These are phyloP conservation scores for Anastatica hierochuntica DNA, from an alignment of 345 rosid genomes.

Conservation along the genomic window DNA sequence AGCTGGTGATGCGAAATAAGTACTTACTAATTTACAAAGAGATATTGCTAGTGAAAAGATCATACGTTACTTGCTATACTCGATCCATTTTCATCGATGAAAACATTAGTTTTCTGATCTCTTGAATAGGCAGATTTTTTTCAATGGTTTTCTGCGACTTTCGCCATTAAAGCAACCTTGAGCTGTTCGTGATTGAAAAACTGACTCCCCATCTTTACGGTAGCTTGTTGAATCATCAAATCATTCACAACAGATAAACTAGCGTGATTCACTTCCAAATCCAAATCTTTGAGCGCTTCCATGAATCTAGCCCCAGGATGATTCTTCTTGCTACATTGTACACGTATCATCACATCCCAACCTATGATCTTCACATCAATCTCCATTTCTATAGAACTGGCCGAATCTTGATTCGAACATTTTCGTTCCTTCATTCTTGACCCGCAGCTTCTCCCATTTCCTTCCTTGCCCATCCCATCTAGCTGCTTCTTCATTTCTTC, in stretches of 20 bases:
- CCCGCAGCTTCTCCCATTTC: neutral
- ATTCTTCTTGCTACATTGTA: constrained; percentile 72
- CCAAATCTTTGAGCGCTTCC: constrained; percentile 80
- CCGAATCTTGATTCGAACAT: constrained; percentile 14
- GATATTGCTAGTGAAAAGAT: too few species aligned
- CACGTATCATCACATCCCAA: constrained; percentile 86
- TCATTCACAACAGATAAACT: constrained; percentile 91
- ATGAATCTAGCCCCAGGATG: constrained; percentile 94
- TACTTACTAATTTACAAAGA: too few species aligned
- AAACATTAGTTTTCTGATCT: neutral
- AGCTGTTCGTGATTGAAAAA: constrained; percentile 88
- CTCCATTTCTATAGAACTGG: constrained; percentile 49
- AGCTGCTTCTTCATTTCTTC: constrained; percentile 64
- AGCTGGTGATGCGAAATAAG: neutral
- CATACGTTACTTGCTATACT: neutral
- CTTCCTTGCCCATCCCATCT: constrained; percentile 46
- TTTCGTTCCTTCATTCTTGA: constrained; percentile 9
- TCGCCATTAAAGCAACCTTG: constrained; percentile 54
- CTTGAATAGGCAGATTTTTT: too few species aligned
- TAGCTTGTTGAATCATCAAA: constrained; percentile 98
- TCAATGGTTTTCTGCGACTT: constrained; percentile 39
- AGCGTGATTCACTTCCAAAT: constrained; percentile 92
- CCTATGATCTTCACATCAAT: constrained; percentile 95
- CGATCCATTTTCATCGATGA: too few species aligned
- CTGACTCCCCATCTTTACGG: constrained; percentile 87